Evolutionary conservation across 768 basidiomycete species (phyloP).

Genomic region (Lactarius hengduanensis): DNA sequence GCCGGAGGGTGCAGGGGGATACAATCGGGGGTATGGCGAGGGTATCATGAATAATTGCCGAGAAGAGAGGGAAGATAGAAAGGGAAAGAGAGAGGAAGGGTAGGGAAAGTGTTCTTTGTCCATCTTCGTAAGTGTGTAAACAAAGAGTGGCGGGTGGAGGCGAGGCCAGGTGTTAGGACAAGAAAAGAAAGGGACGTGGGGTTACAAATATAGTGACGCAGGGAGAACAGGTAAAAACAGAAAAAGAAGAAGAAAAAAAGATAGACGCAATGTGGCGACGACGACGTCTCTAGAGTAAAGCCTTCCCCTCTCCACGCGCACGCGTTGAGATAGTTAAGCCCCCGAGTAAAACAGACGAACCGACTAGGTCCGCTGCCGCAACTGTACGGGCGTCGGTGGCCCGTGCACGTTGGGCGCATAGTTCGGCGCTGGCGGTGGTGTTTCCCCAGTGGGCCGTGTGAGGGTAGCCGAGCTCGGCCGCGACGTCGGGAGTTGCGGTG

Average conservation of each 20-base stretch:
- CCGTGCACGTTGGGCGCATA: slow-evolving; percentile 21
- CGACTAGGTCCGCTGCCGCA: slow-evolving; percentile 29
- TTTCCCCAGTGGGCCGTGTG: slow-evolving; percentile 24
- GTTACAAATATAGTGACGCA: slow-evolving; percentile 25
- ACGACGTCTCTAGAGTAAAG: neutral
- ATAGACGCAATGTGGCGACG: slow-evolving; percentile 17
- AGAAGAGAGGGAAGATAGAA: slow-evolving; percentile 2
- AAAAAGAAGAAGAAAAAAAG: slow-evolving; percentile 14
- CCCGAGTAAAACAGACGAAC: neutral
- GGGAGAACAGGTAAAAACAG: slow-evolving; percentile 8
- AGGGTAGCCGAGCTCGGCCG: slow-evolving; percentile 25
- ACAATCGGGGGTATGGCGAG: slow-evolving; percentile 27
- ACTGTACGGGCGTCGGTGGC: slow-evolving; percentile 22
- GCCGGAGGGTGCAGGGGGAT: slow-evolving; percentile 23
- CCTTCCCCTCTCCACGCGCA: neutral
- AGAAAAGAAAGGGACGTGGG: slow-evolving; percentile 4
- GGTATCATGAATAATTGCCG: slow-evolving; percentile 31
- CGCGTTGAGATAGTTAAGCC: neutral
- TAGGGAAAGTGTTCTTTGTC: slow-evolving; percentile 18
- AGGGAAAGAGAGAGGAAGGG: neutral
- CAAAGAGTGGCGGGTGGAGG: slow-evolving; percentile 18
- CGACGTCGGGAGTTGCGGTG: slow-evolving; percentile 15
- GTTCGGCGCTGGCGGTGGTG: slow-evolving; percentile 17
- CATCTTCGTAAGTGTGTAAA: slow-evolving; percentile 19
- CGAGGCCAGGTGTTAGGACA: slow-evolving; percentile 21